A percentile compares a stretch with the other conserved stretches of the same genome.
phyloP scores from a whole-genome alignment of 305 asterid species.

The Ilex paraguariensis region DNA sequence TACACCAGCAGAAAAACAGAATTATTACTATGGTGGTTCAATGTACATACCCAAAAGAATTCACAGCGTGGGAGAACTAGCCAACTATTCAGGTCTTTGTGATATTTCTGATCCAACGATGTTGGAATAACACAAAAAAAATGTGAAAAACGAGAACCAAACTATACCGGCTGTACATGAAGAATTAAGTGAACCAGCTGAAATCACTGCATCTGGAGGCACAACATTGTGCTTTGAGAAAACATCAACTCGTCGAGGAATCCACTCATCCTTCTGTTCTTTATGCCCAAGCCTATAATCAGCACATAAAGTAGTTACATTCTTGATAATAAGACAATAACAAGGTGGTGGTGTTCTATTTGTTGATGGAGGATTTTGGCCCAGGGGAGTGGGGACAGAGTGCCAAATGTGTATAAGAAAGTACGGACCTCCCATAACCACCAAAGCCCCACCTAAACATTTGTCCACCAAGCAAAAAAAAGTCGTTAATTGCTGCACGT shows the following conservation, averaged over 20 bases:
- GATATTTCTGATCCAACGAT: not conserved
- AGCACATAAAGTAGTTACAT: constrained; percentile 19
- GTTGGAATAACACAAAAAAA: not conserved
- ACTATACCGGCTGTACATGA: constrained; percentile 86
- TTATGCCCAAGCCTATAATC: constrained; percentile 89
- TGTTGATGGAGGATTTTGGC: too few species aligned
- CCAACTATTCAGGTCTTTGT: too few species aligned
- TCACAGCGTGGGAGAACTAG: too few species aligned
- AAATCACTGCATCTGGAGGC: constrained; percentile 77
- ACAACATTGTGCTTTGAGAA: constrained; percentile 75
- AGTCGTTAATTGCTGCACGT: not conserved
- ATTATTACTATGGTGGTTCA: too few species aligned
- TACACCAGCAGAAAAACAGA: too few species aligned
- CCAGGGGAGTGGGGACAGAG: too few species aligned
- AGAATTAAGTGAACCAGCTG: constrained; percentile 86
- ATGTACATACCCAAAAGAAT: too few species aligned
- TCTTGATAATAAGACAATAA: constrained; percentile 11
- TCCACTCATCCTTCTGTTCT: constrained; percentile 91
- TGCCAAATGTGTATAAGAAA: constrained; percentile 3
- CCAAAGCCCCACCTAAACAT: constrained; percentile 89
- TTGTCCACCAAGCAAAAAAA: constrained; percentile 6
- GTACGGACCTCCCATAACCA: constrained; percentile 88
- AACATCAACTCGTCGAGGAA: constrained; percentile 76
- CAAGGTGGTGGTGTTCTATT: not conserved
- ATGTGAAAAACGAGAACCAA: constrained; percentile 1